Percentiles rank a stretch among this genome's conserved stretches.
phyloP scores from a whole-genome alignment of 2,329 filamentous ascomycete species.

The Penicillium sclerotigenum region DNA sequence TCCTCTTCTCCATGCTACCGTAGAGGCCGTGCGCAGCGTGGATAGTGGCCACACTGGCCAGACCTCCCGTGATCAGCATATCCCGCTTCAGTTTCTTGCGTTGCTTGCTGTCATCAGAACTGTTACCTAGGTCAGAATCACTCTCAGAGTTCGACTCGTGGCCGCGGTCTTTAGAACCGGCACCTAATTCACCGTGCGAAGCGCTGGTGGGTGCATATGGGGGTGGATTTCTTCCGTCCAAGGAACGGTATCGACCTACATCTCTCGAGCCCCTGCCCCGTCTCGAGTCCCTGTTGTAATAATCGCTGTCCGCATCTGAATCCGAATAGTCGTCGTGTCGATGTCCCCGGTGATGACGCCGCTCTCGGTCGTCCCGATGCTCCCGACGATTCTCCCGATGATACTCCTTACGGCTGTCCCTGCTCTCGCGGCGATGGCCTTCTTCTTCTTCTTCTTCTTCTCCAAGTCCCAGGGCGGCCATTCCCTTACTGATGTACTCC shows the following conservation, averaged over 20 bases:
- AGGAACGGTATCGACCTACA: conserved; percentile 42
- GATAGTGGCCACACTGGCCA: conserved; percentile 66
- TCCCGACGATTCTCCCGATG: conserved; percentile 10
- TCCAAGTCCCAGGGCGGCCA: conserved; percentile 45
- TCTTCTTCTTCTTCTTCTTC: conserved; percentile 24
- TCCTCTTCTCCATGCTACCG: conserved; percentile 61
- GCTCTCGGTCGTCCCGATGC: conserved; percentile 26
- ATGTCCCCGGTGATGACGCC: conserved; percentile 22
- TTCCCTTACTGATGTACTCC: conserved; percentile 45
- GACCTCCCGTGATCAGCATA: conserved; percentile 62
- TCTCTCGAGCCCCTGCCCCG: conserved; percentile 41
- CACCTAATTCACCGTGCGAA: conserved; percentile 15
- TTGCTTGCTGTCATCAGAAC: conserved; percentile 60
- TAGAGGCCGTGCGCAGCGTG: conserved; percentile 66
- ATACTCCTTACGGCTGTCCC: conserved; percentile 5
- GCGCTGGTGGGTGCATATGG: conserved; percentile 24
- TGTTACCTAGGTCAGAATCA: conserved; percentile 54
- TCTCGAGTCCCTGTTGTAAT: conserved; percentile 32
- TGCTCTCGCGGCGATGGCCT: conserved; percentile 24
- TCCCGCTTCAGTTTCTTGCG: conserved; percentile 65
- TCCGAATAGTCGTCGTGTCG: conserved; percentile 40
- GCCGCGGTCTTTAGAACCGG: conserved; percentile 7
- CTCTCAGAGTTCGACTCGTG: conserved; percentile 30
- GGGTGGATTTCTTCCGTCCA: conserved; percentile 23
- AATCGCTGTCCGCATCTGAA: conserved; percentile 38